Percentiles rank a stretch among this genome's conserved stretches.
phyloP scores from a whole-genome alignment of 179 eudicot genomes.

The Actinidia chinensis region DNA sequence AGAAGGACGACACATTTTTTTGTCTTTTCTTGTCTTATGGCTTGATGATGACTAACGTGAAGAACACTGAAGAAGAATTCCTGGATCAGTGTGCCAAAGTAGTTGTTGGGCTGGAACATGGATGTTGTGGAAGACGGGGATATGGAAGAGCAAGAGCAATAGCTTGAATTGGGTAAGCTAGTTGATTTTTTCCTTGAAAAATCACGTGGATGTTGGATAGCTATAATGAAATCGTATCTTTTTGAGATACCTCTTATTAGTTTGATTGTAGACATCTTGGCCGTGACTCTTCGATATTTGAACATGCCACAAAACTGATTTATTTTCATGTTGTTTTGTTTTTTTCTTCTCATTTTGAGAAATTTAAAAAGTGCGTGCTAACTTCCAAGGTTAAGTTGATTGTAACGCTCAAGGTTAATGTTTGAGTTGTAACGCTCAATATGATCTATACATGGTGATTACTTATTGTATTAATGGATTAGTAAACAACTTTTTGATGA shows the following conservation, averaged over 20 bases:
- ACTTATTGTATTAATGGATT: neutral
- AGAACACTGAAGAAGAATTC: slow-evolving; percentile 84
- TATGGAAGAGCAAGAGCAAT: slow-evolving; percentile 57
- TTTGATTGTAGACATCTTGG: too few relatives aligned
- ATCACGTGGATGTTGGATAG: neutral
- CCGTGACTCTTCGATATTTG: too few relatives aligned
- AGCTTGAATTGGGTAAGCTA: slow-evolving; percentile 65
- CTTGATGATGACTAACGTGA: slow-evolving; percentile 69
- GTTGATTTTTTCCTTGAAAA: neutral
- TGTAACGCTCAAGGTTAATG: too few relatives aligned
- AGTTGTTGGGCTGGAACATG: slow-evolving; percentile 63
- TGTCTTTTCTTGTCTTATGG: slow-evolving; percentile 36
- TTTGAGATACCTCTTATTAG: neutral
- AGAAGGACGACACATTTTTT: neutral
- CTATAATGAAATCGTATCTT: neutral
- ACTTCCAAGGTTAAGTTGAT: too few relatives aligned
- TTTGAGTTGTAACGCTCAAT: too few relatives aligned
- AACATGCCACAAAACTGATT: too few relatives aligned
- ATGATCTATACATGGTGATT: neutral
- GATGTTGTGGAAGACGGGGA: slow-evolving; percentile 58
- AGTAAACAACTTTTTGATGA: neutral
- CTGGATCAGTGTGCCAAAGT: slow-evolving; percentile 73
- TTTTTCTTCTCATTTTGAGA: neutral
- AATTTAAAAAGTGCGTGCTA: neutral
- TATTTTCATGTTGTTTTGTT: neutral